Evolutionary conservation across 371 early-diverging fungal species (phyloP), one percentile per base, ranked within the genome.

Genomic region (Mucor mucedo): DNA sequence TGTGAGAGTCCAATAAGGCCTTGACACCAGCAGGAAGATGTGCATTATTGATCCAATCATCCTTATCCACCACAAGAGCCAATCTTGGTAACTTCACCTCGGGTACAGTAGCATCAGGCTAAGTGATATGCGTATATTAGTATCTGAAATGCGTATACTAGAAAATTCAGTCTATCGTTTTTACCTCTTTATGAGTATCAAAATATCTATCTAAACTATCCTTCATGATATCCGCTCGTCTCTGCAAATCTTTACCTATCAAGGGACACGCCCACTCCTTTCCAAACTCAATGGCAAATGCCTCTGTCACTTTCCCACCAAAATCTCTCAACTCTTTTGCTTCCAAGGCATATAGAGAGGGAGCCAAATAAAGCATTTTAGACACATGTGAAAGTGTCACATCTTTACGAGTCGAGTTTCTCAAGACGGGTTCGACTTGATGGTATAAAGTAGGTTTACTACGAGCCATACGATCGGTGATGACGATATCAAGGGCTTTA

Each of bases 391-490:
- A 54, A 6, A 75, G 39, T 1, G 69, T 70, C 29, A 79, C 66
- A 29, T 65, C 70, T 60, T 73, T 66, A 56, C 65, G 32, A 2
- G 77, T 77, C 0, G 67, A 65, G 38, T 71, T 77, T 38, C 73
- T 66, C 29, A 79, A 53, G 16, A 69, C 65, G 3, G 71, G 52
- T 63, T 75, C 69, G 27, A 77, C 65, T 45, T 77, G 73, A 61
- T 77, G 75, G 49, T 73, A 79, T 55, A 77, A 44, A n/a, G 68
- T 68, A 40, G 72, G 65, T 5, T 57, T 63, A 28, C 72, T 68
- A 38, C 71, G 66, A 28, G 69, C 77, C 21, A 59, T 62, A 63
- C 77, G 77, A 54, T 77, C 77, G 7, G 69, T 77, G 8, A 79
- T 52, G 4, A 64, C 69, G 10, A 73, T 71, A 45, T 79, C 80